phyloP scores from a whole-genome alignment of 805 yeast species.

The Jamesozyma rosinii region DNA sequence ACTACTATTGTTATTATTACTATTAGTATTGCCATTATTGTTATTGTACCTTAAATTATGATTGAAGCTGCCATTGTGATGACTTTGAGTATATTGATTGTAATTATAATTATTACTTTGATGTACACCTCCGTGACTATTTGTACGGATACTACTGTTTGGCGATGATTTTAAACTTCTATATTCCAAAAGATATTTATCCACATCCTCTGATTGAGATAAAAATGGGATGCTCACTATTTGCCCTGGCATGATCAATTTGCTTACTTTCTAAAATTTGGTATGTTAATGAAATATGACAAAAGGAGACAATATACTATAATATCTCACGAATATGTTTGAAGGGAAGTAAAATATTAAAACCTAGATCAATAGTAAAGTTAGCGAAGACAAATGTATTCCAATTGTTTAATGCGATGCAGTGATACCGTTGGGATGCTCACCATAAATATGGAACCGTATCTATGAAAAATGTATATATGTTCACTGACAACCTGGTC shows the following conservation, averaged over 20 bases:
- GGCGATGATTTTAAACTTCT: conserved; percentile 16
- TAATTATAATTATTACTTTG: conserved; percentile 6
- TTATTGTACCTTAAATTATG: conserved; percentile 7
- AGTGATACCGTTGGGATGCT: too few species aligned
- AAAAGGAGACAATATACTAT: too few species aligned
- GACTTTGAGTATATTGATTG: conserved; percentile 6
- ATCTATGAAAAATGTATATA: too few species aligned
- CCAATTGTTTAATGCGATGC: too few species aligned
- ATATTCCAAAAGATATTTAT: conserved; percentile 23
- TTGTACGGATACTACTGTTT: conserved; percentile 5
- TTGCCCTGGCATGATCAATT: conserved; percentile 23
- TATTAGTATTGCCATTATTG: conserved; percentile 6
- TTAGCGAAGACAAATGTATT: too few species aligned
- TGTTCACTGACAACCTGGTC: too few species aligned
- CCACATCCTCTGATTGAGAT: conserved; percentile 31
- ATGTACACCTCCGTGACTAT: conserved; percentile 3
- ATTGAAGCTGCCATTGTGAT: conserved; percentile 5
- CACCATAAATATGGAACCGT: too few species aligned
- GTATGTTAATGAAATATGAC: too few species aligned
- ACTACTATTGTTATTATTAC: conserved; percentile 1
- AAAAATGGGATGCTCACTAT: conserved; percentile 26
- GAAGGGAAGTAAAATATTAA: too few species aligned
- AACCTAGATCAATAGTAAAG: too few species aligned
- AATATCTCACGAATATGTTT: too few species aligned
- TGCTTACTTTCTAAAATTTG: too few species aligned